Evolutionary conservation across 2,329 filamentous ascomycete species (phyloP), one percentile per base, ranked within the genome.

Genomic region (Fusarium penzigii): DNA sequence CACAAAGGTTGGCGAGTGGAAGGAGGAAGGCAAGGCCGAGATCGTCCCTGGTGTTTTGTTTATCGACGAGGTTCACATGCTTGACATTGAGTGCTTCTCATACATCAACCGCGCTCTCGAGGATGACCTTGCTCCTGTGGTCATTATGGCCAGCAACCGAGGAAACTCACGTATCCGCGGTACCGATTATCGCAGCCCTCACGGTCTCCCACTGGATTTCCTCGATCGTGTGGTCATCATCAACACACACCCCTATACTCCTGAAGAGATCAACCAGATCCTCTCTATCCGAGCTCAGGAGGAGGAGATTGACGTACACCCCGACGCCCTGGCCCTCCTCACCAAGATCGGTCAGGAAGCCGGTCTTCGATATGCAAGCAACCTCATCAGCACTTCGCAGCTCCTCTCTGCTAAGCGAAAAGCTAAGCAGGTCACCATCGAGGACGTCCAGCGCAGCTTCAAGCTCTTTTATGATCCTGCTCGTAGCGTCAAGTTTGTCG

Each of bases 11-110:
- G 92, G 88, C 44, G 94, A 99, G 75, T 99, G 94, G 94, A 97
- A 96, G 75, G 94, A 99, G 73, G 94, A 99, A 75, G 94, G 94
- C 75, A 99, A 99, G 74, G 94, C 94, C 3, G 92, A 96, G 75
- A 97, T 99, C 49, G 92, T 99, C 1, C 94, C 94, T 0, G 94
- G 94, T 42, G 94, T 99, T 8, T 78, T 99, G 8, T 99, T 99
- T 79, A 96, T 99, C 67, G 94, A 99, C 67, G 94, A 99, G 77
- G 93, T 99, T 6, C 94, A 99, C 79, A 97, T 99, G 93, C 89
- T 99, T 52, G 94, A 99, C 71, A 97, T 97, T 59, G 94, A 99
- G 74, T 97, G 93, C 78, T 99, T 96, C 79, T 95, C 92, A 42
- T 99, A 96, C 78, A 88, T 99, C 80, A 99, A 99, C 78, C 89